Evolutionary conservation across 108 stramenopile genomes (phyloP), one percentile per base, ranked within the genome.

Genomic region (Nitzschia sp.): DNA sequence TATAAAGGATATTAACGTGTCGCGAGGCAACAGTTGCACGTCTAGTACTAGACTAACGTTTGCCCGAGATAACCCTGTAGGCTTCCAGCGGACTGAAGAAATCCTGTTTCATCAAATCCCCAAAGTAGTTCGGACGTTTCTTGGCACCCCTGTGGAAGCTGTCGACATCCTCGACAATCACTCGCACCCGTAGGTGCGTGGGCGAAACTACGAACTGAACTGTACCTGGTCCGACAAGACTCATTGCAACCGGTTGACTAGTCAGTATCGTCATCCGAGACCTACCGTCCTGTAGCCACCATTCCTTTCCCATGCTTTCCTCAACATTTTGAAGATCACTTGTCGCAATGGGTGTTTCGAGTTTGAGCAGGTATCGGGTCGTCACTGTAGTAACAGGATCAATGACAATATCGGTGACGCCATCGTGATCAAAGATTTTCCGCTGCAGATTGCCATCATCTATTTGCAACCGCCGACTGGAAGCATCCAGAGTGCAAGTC

Each of bases 151-250:
- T 54, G 48, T 85, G 82, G 63, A 85, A 76, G 1, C 54, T 67
- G 29, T 88, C 84, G 18, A 82, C 59, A 57, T 85, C 75, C 46
- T 88, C 87, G 11, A 83, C 62, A 64, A 88, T 83, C 9, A 84
- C 57, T 57, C 87, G 65, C 13, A 84, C 33, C 6, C 79, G 67
- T 3, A 79, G 56, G 30, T 28, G 31, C n/a, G 23, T 13, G 13
- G 31, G n/a, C 21, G 49, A 21, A 51, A 51, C 21, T 19, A 5
- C 4, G 8, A 51, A 23, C 23, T 19, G 38, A 23, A 63, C 51
- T 46, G 27, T 63, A 34, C 32, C 61, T 26, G 19, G 26, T 0
- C 27, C 19, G 23, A 46, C 49, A 3, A 8, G 45, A 38, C 5
- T 53, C 59, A 61, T 55, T 46, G 4, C 45, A 31, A 54, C 63